Evolutionary conservation across 768 basidiomycete species (phyloP).

Genomic region (Termitomyces sp.): DNA sequence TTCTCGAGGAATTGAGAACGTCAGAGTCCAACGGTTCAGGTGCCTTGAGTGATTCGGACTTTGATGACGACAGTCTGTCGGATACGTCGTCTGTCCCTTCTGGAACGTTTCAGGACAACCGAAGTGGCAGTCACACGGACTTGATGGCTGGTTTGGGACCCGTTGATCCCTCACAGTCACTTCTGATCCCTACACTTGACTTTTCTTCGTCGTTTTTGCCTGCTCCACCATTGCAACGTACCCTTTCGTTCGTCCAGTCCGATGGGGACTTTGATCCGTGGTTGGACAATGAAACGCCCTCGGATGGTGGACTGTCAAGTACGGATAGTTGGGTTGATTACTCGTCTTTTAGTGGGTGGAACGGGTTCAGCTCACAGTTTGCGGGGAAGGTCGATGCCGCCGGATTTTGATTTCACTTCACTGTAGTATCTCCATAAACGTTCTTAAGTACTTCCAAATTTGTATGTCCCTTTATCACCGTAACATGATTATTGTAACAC

Average conservation of each 20-base stretch:
- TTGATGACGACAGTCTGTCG: slow-evolving; percentile 24
- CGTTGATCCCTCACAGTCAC: slow-evolving; percentile 58
- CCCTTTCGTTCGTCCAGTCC: slow-evolving; percentile 12
- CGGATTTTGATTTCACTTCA: not conserved
- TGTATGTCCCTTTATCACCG: not conserved
- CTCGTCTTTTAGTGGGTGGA: slow-evolving; percentile 27
- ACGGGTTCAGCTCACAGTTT: slow-evolving; percentile 39
- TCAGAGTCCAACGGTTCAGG: slow-evolving; percentile 19
- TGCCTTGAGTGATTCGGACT: slow-evolving; percentile 19
- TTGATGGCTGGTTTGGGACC: slow-evolving; percentile 11
- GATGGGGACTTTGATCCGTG: slow-evolving; percentile 28
- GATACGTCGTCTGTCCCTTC: slow-evolving; percentile 26
- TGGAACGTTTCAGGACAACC: slow-evolving; percentile 13
- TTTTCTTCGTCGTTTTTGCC: slow-evolving; percentile 48
- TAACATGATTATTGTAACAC: not conserved
- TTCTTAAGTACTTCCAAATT: not conserved
- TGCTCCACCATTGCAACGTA: slow-evolving; percentile 5
- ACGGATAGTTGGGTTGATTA: slow-evolving; percentile 21
- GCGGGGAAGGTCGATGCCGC: slow-evolving; percentile 5
- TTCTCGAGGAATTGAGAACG: slow-evolving; percentile 47
- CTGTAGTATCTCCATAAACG: not conserved
- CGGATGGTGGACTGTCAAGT: slow-evolving; percentile 13
- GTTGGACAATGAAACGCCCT: slow-evolving; percentile 18
- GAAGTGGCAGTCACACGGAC: slow-evolving; percentile 9
- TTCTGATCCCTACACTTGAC: slow-evolving; percentile 75